Conservation (phyloP, 2,329 filamentous ascomycete genomes). For the Colletotrichum limetticola region DNA sequence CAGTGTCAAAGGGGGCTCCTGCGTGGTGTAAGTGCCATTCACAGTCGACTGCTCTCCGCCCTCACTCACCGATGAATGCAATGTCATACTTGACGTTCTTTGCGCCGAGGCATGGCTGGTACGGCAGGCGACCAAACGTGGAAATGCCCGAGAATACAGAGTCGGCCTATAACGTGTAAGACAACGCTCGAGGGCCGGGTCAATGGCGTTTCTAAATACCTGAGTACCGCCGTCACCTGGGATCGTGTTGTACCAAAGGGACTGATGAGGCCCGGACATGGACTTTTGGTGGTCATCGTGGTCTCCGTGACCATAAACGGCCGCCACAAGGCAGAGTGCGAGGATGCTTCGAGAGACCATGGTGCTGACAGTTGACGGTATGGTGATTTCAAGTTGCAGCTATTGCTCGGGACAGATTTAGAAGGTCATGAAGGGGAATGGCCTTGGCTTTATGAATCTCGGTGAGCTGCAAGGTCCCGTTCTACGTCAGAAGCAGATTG, state of each 20-base stretch:
- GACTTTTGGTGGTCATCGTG: conserved; percentile 71
- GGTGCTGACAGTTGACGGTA: conserved; percentile 18
- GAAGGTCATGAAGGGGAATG: neutral
- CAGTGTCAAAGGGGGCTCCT: conserved; percentile 88
- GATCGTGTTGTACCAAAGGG: conserved; percentile 84
- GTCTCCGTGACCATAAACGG: conserved; percentile 68
- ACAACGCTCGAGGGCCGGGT: neutral
- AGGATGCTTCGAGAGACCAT: conserved; percentile 46
- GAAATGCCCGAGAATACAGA: conserved; percentile 90
- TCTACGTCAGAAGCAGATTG: conserved; percentile 12
- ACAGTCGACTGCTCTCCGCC: neutral
- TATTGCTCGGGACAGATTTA: neutral
- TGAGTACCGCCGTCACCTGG: conserved; percentile 88
- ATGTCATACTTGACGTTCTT: conserved; percentile 82
- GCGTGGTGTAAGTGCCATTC: conserved; percentile 5
- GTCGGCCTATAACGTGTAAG: conserved; percentile 69
- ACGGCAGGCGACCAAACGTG: conserved; percentile 83
- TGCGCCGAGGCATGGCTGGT: conserved; percentile 79
- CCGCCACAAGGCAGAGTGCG: conserved; percentile 55
- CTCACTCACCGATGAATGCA: conserved; percentile 77
- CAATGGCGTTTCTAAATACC: conserved; percentile 54
- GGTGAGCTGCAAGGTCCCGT: conserved; percentile 4
- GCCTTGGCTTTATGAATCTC: conserved; percentile 25
- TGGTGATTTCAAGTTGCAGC: neutral
- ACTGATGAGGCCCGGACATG: conserved; percentile 75